Evolutionary conservation across 23 red algal genomes (phyloP), one percentile per base, ranked within the genome.

Genomic region (Gracilariopsis chorda): DNA sequence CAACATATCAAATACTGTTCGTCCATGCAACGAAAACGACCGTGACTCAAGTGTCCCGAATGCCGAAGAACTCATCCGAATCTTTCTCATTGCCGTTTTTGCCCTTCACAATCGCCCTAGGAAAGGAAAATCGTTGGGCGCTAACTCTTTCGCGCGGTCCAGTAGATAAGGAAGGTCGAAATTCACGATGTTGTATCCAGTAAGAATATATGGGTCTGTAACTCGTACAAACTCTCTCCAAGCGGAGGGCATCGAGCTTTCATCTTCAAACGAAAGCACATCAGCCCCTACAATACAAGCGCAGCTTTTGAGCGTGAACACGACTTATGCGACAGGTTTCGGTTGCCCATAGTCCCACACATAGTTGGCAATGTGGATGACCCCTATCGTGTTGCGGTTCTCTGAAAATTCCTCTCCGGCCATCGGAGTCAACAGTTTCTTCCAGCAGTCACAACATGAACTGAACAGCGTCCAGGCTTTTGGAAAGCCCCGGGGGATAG

Each of bases 121-220:
- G 47, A 76, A 94, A 3, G 95, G 92, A 71, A 98, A 98, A 25
- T 65, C 80, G 7, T 34, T n/a, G 46, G 51, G 80, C 2, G 34
- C 10, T 12, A 98, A 51, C 14, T 51, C 13, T 48, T 25, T 57
- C 24, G 95, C 95, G n/a, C 95, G 90, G 69, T 94, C 88, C 14
- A 98, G 64, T 27, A 98, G 88, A 82, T 98, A 98, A 21, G 95
- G 95, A 23, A 98, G 86, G 77, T 98, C 95, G 69, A 98, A 98
- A 53, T 98, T 98, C 71, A 98, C 95, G 23, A 98, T 98, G 70
- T 98, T 98, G 79, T 98, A 98, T 14, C 95, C 95, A n/a, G 95
- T 98, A 25, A 98, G 29, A 24, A 98, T 81, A 52, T 98, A 91
- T 14, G 95, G 92, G 73, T 98, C 95, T 55, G 52, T 28, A 32